Evolutionary conservation across 768 basidiomycete genomes (phyloP).

Genomic region (Mycena amicta): DNA sequence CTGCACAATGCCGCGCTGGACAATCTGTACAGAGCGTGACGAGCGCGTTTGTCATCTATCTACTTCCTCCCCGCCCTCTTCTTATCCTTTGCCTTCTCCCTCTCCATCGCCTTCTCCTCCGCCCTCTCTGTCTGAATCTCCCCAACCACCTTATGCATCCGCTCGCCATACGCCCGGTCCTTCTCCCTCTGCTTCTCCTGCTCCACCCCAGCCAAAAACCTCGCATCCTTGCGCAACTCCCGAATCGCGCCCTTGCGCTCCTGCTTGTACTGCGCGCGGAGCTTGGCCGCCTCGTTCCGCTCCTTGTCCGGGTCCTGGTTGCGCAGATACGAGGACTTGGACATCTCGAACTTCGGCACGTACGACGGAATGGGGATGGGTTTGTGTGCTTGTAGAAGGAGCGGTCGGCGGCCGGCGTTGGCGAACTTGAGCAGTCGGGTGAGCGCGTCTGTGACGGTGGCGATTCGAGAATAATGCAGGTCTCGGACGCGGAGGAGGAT

Average conservation of each 20-base stretch:
- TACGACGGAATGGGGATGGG: constrained; percentile 94
- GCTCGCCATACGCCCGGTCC: constrained; percentile 76
- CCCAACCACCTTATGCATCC: constrained; percentile 81
- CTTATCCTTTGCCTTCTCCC: constrained; percentile 78
- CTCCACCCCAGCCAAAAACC: constrained; percentile 88
- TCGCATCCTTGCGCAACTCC: constrained; percentile 93
- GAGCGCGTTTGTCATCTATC: too few relatives aligned
- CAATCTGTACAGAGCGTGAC: too few relatives aligned
- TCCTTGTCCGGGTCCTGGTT: constrained; percentile 91
- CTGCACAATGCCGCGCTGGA: too few relatives aligned
- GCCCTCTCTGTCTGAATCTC: constrained; percentile 86
- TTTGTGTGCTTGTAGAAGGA: constrained; percentile 89
- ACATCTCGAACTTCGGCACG: constrained; percentile 88
- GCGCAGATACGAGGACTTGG: constrained; percentile 73
- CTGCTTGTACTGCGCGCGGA: constrained; percentile 89
- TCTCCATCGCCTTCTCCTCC: constrained; percentile 91
- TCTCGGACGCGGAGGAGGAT: constrained; percentile 58
- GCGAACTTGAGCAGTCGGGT: constrained; percentile 73
- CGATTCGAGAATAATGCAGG: constrained; percentile 52
- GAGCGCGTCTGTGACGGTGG: constrained; percentile 51
- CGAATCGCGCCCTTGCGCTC: constrained; percentile 96
- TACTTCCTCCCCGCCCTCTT: constrained; percentile 76
- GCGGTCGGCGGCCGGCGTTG: constrained; percentile 70
- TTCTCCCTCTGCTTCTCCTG: constrained; percentile 84
- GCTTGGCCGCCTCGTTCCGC: constrained; percentile 81